These are phyloP conservation scores for Monilinia polystroma DNA, from an alignment of 2,329 filamentous ascomycete genomes.

Conservation along the genomic window DNA sequence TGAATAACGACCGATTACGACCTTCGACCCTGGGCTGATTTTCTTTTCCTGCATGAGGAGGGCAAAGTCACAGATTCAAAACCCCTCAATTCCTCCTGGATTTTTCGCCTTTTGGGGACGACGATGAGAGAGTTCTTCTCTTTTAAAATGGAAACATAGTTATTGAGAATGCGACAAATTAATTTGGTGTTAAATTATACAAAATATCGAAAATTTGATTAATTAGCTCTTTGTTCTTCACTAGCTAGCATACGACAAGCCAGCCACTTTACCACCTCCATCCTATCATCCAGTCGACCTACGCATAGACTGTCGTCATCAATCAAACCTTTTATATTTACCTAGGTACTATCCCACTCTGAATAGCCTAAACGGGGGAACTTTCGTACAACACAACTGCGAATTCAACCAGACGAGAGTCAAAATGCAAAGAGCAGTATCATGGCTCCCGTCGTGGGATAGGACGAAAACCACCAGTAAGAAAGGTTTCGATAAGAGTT, in stretches of 20 bases:
- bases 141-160: background rate
- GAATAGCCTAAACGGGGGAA: constrained; percentile 20
- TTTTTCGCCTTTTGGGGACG: constrained; percentile 1
- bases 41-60: background rate
- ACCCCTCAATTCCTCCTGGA: constrained; percentile 7
- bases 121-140: constrained; percentile 2
- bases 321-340: background rate
- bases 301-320: constrained; percentile 20
- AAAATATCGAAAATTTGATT: background rate
- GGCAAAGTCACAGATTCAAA: constrained; percentile 17
- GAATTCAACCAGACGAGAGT: constrained; percentile 31
- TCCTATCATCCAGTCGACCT: background rate
- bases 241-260: background rate
- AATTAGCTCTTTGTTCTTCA: background rate
- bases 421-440: constrained; percentile 40
- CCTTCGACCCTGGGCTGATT: background rate
- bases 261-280: background rate
- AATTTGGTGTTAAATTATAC: background rate
- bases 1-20: constrained; percentile 7
- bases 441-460: constrained; percentile 49
- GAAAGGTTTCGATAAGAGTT: constrained; percentile 73
- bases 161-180: constrained; percentile 17
- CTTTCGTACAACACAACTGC: constrained; percentile 26
- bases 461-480: constrained; percentile 56
- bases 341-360: constrained; percentile 8